Evolutionary conservation across 495 filamentous ascomycete genomes (phyloP), one percentile per base, ranked within the genome.

Genomic region (Immersiella caudata): DNA sequence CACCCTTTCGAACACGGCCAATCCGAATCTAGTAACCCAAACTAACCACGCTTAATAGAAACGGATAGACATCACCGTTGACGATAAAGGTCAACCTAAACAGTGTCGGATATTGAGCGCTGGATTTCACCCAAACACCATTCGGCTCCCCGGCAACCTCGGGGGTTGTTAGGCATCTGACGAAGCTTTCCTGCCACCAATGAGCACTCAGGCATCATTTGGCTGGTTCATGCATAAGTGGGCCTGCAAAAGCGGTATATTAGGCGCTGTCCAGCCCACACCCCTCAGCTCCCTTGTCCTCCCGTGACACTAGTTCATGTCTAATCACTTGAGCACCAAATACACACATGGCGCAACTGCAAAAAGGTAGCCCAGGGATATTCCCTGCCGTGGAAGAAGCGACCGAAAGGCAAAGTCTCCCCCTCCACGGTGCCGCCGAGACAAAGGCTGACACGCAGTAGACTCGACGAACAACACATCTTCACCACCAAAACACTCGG

Each of bases 401-500:
- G 6, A 14, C 60, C 18, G 52, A 29, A 49, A 33, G 60, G 66
- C 36, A 57, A n/a, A 26, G 65, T 61, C 22, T 29, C 22, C 12
- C 12, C 11, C n/a, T 7, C 64, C 21, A 18, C n/a, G n/a, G n/a
- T n/a, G n/a, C n/a, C 2, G 14, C 2, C 24, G 46, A n/a, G 25
- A 8, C 21, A 21, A n/a, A 35, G 20, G n/a, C 56, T 60, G 33
- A 52, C 33, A 21, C 52, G 22, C 22, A 24, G n/a, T 24, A 70
- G 69, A 52, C 65, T 71, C 5, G 62, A 68, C 11, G 62, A 71
- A 22, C 69, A 71, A 52, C 69, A 71, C 65, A 21, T 57, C 65
- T 58, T 71, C 60, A 68, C 69, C 1, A 71, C 69, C 22, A 33
- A 65, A 3, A 66, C 66, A 12, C 55, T 68, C 22, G 66, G 69